Conservation (phyloP, 441 rosid species). For the Cnidoscolus chayamansa region DNA sequence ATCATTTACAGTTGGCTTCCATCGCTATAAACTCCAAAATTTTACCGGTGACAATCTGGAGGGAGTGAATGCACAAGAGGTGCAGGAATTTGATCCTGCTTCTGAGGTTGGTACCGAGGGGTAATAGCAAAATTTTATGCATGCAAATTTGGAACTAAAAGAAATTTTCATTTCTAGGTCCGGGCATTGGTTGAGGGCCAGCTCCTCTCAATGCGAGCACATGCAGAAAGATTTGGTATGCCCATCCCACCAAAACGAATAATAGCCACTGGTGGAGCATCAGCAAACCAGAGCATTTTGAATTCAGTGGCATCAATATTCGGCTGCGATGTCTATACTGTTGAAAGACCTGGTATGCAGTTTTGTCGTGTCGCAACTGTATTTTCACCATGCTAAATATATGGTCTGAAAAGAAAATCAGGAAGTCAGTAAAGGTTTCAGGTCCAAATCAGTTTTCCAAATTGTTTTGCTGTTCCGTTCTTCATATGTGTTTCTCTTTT, state of each 20-base stretch:
- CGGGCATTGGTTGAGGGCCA: conserved; percentile 87
- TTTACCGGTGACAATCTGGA: conserved; percentile 46
- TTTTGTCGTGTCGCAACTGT: not conserved
- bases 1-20: conserved; percentile 63
- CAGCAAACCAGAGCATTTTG: conserved; percentile 64
- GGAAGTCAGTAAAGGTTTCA: too few relatives aligned
- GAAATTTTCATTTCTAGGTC: conserved; percentile 43
- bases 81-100: conserved; percentile 72
- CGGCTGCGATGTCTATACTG: conserved; percentile 75
- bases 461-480: not conserved
- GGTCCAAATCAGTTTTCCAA: not conserved
- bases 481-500: too few relatives aligned
- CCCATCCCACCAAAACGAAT: conserved; percentile 78
- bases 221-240: conserved; percentile 84
- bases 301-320: conserved; percentile 58
- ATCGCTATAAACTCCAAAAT: conserved; percentile 63
- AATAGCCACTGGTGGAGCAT: conserved; percentile 89
- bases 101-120: conserved; percentile 54
- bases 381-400: not conserved
- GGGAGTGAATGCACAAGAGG: conserved; percentile 49
- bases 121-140: not conserved
- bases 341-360: conserved; percentile 68
- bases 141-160: not conserved
- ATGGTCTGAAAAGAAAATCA: not conserved
- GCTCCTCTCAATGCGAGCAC: conserved; percentile 82